Base-by-base conservation (phyloP, 139 green algal genomes). In the Chlamydomonas incerta region DNA sequence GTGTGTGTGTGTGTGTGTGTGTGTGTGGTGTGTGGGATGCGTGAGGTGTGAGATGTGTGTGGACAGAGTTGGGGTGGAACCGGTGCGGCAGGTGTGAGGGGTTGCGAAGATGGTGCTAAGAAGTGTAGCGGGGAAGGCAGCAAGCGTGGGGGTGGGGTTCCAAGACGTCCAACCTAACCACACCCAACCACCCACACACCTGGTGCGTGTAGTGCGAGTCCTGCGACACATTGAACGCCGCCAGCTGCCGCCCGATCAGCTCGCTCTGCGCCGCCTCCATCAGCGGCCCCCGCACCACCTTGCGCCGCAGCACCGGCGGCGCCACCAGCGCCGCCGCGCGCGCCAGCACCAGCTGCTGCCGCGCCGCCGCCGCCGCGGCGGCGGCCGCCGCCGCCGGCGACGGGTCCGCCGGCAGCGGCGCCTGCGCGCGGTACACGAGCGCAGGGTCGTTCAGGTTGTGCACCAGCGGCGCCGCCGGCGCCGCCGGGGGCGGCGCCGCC, bases 361-460 rank as follows among this genome's bases (percentile, higher is more conserved):
- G 28, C 14, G 52, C 24, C 4, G 31, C 57, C 24, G 74, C 55
- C 15, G 55, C 74, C 3, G 74, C 79, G 24, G 63, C 77, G 41
- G 28, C 63, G 28, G 5, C 35, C 28, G 14, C 37, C 35, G 29
- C 33, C 75, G 34, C 8, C 57, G 33, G 68, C 70, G 14, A 46
- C 72, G 33, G 50, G 11, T 8, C 33, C 52, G 37, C 35, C 21
- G 23, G 35, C 35, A 9, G 18, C 46, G 65, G 65, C 77, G 17
- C 46, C 77, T 76, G 67, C 18, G 80, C 80, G 21, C 80, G 52
- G 33, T 72, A 79, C 17, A 86, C 35, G 10, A 71, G 55, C 46
- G 68, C 68, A 1, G 68, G 80, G 68, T 86, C 80, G 68, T 86
- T 86, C 10, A 86, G 80, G 55, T 86, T 79, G 67, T 80, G 67